Base-by-base conservation (phyloP, 2,329 filamentous ascomycete genomes). In the Aurifilum marmelostoma region DNA sequence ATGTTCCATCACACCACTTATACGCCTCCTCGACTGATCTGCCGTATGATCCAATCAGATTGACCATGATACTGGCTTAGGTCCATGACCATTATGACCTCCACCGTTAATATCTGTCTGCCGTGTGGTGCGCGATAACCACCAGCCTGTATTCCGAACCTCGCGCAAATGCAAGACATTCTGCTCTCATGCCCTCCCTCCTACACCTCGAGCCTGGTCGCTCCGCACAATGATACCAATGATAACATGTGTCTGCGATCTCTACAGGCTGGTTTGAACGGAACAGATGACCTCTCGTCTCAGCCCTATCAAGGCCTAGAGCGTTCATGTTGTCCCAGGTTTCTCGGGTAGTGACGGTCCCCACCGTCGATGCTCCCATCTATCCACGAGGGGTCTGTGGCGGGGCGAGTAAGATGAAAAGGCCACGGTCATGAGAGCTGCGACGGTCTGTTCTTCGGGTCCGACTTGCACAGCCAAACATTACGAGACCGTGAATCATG, bases 1-100 rank as follows among this genome's bases (percentile, higher is more conserved):
- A 64, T 29, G 8, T 34, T 8, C 24, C 27, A 54, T 68, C 67
- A 61, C 67, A 65, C 67, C 67, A 68, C 63, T 37, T 11, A 56
- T n/a, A 39, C 41, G 63, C 67, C 29, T n/a, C 43, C 62, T 61
- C 63, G 67, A 66, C 67, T 41, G 52, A 32, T 43, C 61, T 50
- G 24, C 39, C 61, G 61, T 34, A 34, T 50, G 61, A 62, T 63
- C 61, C 47, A 27, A 62, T 12, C 29, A 24, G 2, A 16, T n/a
- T 32, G 29, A 14, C 56, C 32, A 14, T 37, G 29, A 21, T 32
- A 11, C 56, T 59, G 56, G 29, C 56, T 7, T 18, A 59, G 9
- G 56, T 59, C 29, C 56, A n/a, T 21, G 56, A 59, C 50, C 50
- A 27, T 54, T 14, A 29, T 54, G 24, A 27, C 50, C 50, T n/a